A percentile compares a stretch with the other conserved stretches of the same genome.
These are phyloP conservation scores for Xylaria sp. DNA, from an alignment of 2,329 filamentous ascomycete genomes.

Conservation along the genomic window DNA sequence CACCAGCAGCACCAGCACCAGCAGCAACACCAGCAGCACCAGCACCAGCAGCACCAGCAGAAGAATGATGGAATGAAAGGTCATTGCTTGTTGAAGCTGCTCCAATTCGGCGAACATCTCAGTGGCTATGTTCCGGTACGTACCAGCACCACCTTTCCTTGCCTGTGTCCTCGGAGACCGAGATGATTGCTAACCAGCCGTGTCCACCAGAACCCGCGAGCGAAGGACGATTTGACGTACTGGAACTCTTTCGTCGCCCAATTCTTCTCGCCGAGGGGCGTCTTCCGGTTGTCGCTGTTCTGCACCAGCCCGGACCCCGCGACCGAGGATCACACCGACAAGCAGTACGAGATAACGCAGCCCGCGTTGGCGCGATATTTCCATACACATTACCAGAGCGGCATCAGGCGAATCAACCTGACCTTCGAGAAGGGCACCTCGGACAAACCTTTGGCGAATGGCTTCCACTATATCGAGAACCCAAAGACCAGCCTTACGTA, in stretches of 20 bases:
- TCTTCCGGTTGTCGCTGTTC: constrained; percentile 74
- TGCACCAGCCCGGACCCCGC: constrained; percentile 44
- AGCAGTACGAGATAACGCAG: constrained; percentile 84
- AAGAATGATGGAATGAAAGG: constrained; percentile 57
- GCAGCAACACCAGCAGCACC: constrained; percentile 41
- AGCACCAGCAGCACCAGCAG: constrained; percentile 40
- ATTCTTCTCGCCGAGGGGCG: constrained; percentile 79
- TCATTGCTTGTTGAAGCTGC: constrained; percentile 60
- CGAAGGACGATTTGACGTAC: constrained; percentile 69
- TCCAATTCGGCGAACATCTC: constrained; percentile 65
- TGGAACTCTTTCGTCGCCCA: constrained; percentile 80
- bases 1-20: constrained; percentile 35
- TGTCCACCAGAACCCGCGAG: constrained; percentile 53
- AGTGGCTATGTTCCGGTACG: constrained; percentile 57
- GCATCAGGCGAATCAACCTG: constrained; percentile 83
- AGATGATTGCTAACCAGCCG: constrained; percentile 22
- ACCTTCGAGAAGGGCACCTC: constrained; percentile 70
- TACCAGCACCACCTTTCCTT: constrained; percentile 7
- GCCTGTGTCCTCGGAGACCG: background rate
- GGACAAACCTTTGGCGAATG: constrained; percentile 60
- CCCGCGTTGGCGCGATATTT: constrained; percentile 87
- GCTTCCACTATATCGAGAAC: constrained; percentile 75
- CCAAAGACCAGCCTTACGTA: constrained; percentile 80
- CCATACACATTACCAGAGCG: constrained; percentile 84
- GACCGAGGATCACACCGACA: constrained; percentile 62